Percentiles rank a stretch among this genome's conserved stretches.
These are phyloP conservation scores for Onygenales sp. DNA, from an alignment of 2,329 filamentous ascomycete genomes.

Conservation along the genomic window DNA sequence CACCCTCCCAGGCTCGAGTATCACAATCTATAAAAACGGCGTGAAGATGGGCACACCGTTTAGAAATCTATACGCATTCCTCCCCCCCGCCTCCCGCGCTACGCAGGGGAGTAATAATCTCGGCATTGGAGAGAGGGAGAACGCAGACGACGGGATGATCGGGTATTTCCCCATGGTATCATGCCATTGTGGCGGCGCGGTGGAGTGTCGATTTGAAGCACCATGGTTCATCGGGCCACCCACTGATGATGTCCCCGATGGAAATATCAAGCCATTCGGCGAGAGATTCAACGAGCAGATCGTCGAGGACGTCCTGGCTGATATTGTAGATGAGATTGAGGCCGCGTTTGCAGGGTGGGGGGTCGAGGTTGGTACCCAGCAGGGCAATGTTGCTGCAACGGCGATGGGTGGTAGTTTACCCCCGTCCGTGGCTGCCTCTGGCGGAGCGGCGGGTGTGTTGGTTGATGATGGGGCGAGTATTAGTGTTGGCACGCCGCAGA, in stretches of 20 bases:
- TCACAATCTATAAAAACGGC: constrained; percentile 91
- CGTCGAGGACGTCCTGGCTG: constrained; percentile 85
- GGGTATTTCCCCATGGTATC: constrained; percentile 94
- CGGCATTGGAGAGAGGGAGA: constrained; percentile 63
- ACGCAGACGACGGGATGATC: constrained; percentile 86
- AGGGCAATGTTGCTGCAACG: neutral
- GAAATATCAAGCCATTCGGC: constrained; percentile 38
- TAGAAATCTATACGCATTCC: constrained; percentile 76
- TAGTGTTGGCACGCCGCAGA: neutral
- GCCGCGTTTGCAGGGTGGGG: constrained; percentile 54
- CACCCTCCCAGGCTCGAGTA: constrained; percentile 74
- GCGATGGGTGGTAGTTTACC: neutral
- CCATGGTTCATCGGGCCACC: constrained; percentile 75
- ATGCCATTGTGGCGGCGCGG: constrained; percentile 82
- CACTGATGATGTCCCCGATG: constrained; percentile 19
- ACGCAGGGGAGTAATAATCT: constrained; percentile 34
- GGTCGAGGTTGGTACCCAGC: neutral
- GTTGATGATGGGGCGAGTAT: constrained; percentile 5
- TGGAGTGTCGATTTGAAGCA: constrained; percentile 88
- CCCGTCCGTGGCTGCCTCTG: neutral
- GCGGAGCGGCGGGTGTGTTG: neutral
- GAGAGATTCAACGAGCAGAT: constrained; percentile 89
- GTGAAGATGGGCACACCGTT: constrained; percentile 78
- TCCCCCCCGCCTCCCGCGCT: constrained; percentile 69
- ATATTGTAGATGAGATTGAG: constrained; percentile 89